Evolutionary conservation across 2,329 filamentous ascomycete species (phyloP).

Genomic region (Beauveria brongniartii): DNA sequence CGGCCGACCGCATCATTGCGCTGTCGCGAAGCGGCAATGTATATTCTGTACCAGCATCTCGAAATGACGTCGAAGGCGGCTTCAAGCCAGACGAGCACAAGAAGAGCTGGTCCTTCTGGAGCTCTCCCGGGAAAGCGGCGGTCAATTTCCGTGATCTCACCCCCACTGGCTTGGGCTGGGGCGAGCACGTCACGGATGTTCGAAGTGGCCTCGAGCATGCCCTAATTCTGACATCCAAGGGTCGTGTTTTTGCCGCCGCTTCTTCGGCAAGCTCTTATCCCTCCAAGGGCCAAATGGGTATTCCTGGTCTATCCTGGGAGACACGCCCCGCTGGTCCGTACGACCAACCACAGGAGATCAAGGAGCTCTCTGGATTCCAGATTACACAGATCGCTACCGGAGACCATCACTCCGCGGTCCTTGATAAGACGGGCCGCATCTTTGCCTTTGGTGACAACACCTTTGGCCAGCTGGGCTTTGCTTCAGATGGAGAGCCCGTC

Average conservation of each 20-base stretch:
- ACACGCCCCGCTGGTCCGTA: conserved; percentile 70
- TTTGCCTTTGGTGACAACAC: conserved; percentile 91
- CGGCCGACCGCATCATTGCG: conserved; percentile 74
- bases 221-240: conserved; percentile 73
- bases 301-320: conserved; percentile 73
- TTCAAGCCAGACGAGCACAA: conserved; percentile 50
- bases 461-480: conserved; percentile 82
- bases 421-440: conserved; percentile 67
- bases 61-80: conserved; percentile 59
- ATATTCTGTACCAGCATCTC: conserved; percentile 75
- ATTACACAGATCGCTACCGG: conserved; percentile 72
- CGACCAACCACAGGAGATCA: conserved; percentile 75
- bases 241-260: conserved; percentile 83
- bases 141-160: conserved; percentile 68
- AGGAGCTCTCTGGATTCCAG: conserved; percentile 59
- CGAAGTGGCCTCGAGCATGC: conserved; percentile 78
- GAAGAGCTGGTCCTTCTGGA: conserved; percentile 67
- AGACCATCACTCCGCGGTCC: conserved; percentile 75
- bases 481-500: conserved; percentile 51
- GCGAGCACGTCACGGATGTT: conserved; percentile 67
- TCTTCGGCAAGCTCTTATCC: conserved; percentile 73
- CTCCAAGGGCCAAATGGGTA: conserved; percentile 74
- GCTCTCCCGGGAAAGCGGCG: conserved; percentile 22
- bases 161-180: conserved; percentile 54
- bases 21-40: conserved; percentile 67